These are phyloP conservation scores for Trichoderma sp. DNA, from an alignment of 2,329 filamentous ascomycete species.

Conservation along the genomic window DNA sequence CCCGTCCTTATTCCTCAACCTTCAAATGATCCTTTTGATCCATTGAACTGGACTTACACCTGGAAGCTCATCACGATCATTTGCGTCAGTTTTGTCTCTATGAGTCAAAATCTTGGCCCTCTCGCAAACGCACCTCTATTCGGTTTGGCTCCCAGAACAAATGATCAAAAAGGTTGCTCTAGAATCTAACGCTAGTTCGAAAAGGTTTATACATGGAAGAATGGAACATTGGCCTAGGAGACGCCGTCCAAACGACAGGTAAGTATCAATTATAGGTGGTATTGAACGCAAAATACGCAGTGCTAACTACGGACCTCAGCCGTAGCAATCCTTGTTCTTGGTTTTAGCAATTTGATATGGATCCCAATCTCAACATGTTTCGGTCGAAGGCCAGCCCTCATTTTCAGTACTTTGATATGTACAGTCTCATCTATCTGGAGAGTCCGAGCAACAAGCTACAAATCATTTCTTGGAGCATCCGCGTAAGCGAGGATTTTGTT, in stretches of 20 bases:
- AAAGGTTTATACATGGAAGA: conserved; percentile 10
- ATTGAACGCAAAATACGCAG: not conserved
- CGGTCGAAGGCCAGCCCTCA: conserved; percentile 2
- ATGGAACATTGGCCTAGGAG: conserved; percentile 5
- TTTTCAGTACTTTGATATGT: conserved; percentile 5
- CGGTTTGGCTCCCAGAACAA: not conserved
- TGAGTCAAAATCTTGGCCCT: conserved; percentile 7
- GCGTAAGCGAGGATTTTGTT: not conserved
- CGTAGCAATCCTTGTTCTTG: not conserved
- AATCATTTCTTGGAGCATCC: conserved; percentile 8
- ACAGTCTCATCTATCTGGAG: conserved; percentile 9
- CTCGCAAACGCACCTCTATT: conserved; percentile 8
- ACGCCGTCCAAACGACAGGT: conserved; percentile 10
- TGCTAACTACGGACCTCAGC: not conserved
- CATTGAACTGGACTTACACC: not conserved
- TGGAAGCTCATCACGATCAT: conserved; percentile 4
- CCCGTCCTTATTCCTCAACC: conserved; percentile 12
- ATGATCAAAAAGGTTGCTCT: too few relatives aligned
- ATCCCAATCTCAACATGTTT: conserved; percentile 8
- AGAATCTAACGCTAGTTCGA: not conserved
- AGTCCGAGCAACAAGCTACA: conserved; percentile 8
- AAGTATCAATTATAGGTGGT: not conserved
- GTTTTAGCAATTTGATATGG: conserved; percentile 10
- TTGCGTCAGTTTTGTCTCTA: not conserved
- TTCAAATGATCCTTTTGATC: conserved; percentile 5